Conservation (phyloP, 2,329 filamentous ascomycete genomes). For the Ascochyta lentis region DNA sequence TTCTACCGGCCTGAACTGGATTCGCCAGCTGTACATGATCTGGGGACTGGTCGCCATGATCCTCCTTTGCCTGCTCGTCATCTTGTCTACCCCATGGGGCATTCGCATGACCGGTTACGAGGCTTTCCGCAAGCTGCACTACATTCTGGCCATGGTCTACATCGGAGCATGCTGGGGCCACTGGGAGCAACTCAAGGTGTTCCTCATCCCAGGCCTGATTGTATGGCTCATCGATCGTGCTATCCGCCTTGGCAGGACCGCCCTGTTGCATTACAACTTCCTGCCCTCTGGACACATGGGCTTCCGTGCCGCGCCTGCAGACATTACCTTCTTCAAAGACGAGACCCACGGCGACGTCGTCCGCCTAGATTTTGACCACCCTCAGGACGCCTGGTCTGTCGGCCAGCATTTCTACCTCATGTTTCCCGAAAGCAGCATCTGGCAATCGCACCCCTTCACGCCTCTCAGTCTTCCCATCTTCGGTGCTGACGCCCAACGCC, state of each 20-base stretch:
- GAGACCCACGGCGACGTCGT: slow-evolving; percentile 61
- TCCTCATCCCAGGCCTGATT: slow-evolving; percentile 59
- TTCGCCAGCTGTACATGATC: slow-evolving; percentile 71
- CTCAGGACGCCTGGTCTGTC: slow-evolving; percentile 66
- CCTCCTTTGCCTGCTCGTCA: slow-evolving; percentile 66
- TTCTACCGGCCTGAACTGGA: slow-evolving; percentile 61
- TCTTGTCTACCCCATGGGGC: slow-evolving; percentile 65
- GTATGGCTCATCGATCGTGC: slow-evolving; percentile 71
- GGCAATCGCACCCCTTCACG: slow-evolving; percentile 75
- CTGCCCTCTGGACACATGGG: slow-evolving; percentile 41
- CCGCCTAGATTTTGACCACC: slow-evolving; percentile 69
- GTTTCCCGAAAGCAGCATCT: slow-evolving; percentile 70
- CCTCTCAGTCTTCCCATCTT: slow-evolving; percentile 36
- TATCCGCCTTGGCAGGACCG: slow-evolving; percentile 64
- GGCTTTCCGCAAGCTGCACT: slow-evolving; percentile 77
- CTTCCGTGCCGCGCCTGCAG: slow-evolving; percentile 35
- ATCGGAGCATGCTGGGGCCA: slow-evolving; percentile 79
- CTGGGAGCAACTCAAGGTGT: slow-evolving; percentile 65
- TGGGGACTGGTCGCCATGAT: slow-evolving; percentile 75
- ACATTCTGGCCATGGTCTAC: slow-evolving; percentile 75
- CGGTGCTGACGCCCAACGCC: slow-evolving; percentile 32
- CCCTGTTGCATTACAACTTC: slow-evolving; percentile 63
- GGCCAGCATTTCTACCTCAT: slow-evolving; percentile 77
- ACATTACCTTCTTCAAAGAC: slow-evolving; percentile 40
- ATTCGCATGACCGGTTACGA: slow-evolving; percentile 76